Conservation (phyloP, 371 early-diverging fungal species). For the Mortierella sp. region DNA sequence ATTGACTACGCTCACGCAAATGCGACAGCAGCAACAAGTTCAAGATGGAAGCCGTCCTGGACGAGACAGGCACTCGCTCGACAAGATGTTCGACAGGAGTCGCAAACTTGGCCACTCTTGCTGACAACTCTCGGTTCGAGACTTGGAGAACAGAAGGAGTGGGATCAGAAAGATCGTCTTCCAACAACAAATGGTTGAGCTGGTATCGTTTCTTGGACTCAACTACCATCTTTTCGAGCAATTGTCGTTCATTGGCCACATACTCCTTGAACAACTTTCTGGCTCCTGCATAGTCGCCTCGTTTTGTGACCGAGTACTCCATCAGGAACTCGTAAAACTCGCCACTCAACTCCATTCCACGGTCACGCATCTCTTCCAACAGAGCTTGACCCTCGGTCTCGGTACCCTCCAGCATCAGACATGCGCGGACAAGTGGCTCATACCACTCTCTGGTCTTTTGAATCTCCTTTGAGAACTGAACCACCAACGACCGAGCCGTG, state of each 20-base stretch:
- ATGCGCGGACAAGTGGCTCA: slow-evolving; percentile 42
- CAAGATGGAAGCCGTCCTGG: slow-evolving; percentile 39
- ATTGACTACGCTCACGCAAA: slow-evolving; percentile 28
- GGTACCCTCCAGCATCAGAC: slow-evolving; percentile 38
- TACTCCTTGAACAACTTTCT: slow-evolving; percentile 33
- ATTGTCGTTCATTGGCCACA: slow-evolving; percentile 24
- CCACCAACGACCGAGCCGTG: slow-evolving; percentile 29
- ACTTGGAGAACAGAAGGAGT: not conserved
- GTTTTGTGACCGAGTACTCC: slow-evolving; percentile 39
- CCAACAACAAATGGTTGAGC: too few relatives aligned
- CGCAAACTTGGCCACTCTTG: slow-evolving; percentile 3
- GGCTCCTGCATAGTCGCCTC: slow-evolving; percentile 29
- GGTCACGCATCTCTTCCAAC: slow-evolving; percentile 37
- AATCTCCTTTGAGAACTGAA: slow-evolving; percentile 31
- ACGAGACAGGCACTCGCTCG: slow-evolving; percentile 31
- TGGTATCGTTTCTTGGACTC: slow-evolving; percentile 2
- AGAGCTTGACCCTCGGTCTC: slow-evolving; percentile 37
- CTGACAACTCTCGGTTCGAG: slow-evolving; percentile 24
- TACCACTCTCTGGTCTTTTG: slow-evolving; percentile 46
- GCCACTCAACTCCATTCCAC: slow-evolving; percentile 12
- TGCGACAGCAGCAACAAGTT: slow-evolving; percentile 35
- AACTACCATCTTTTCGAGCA: slow-evolving; percentile 18
- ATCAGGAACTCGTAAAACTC: slow-evolving; percentile 45
- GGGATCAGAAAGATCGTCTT: not conserved
- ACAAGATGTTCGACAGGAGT: slow-evolving; percentile 28